Base-by-base conservation (phyloP, 2,329 filamentous ascomycete species). In the Cladosporium oxysporum region DNA sequence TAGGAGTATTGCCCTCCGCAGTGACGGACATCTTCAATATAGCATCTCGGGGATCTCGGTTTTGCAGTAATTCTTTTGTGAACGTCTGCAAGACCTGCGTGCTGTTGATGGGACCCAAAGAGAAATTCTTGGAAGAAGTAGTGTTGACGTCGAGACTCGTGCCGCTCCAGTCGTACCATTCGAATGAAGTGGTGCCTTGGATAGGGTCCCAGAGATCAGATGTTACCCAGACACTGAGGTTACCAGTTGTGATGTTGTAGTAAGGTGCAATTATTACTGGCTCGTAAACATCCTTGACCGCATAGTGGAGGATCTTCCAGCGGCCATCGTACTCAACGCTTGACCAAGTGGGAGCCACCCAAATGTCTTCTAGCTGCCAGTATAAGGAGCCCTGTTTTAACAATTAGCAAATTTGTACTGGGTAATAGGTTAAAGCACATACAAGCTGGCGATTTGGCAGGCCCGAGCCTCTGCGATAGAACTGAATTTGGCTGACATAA, bases 341-440 rank as follows among this genome's bases (percentile, higher is more conserved):
- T 0, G 87, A 85, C 87, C 87, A 89, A 0, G 85, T 87, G 0
- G 87, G 86, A 1, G 85, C 86, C 69, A 87, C 85, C 73, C 72
- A 74, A 66, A 87, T 84, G 70, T 89, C 87, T 69, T 89, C 86
- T 1, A 90, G 78, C 71, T 89, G 87, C 87, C 87, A 90, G 73
- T 88, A 89, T 5, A 90, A 72, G 12, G 81, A 82, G 0, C 87
- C 87, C 2, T 60, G 12, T 12, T 0, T 10, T 8, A 26, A 1
- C 16, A 14, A 5, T 58, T 26, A 58, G 53, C 31, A 33, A 21
- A 6, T 52, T 26, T 18, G 18, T 14, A 12, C 16, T 6, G 2
- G 0, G n/a, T 18, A 11, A 6, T 18, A 14, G 47, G 5, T 52
- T 16, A 8, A 2, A 29, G 28, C 1, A 28, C 41, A 7, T 60